Conservation (phyloP, 495 filamentous ascomycete genomes). For the Neurospora sp. region DNA sequence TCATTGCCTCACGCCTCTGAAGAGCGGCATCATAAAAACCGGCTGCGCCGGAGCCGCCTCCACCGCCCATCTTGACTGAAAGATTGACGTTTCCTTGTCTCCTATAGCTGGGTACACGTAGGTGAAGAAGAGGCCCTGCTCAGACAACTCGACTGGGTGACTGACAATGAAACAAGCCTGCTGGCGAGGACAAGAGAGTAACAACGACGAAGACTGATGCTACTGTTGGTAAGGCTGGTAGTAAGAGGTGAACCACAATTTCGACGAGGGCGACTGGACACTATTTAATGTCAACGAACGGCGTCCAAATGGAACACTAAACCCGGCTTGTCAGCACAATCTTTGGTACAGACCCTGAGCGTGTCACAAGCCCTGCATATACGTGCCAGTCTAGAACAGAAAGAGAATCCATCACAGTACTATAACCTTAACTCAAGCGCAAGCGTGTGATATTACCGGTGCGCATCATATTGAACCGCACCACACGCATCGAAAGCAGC, state of each 20-base stretch:
- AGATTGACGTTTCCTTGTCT: background rate
- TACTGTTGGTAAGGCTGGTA: background rate
- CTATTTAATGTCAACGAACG: background rate
- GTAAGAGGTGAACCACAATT: background rate
- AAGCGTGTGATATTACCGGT: constrained; percentile 1
- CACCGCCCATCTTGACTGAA: constrained; percentile 21
- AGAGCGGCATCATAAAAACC: constrained; percentile 53
- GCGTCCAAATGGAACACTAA: background rate
- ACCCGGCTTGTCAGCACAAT: background rate
- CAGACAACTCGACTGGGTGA: background rate
- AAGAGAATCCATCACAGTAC: background rate
- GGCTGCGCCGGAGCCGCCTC: constrained; percentile 24
- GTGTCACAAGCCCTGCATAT: background rate
- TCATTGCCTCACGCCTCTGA: constrained; percentile 51
- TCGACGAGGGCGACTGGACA: background rate
- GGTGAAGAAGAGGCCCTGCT: background rate
- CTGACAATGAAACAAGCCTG: background rate
- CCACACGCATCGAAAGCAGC: background rate
- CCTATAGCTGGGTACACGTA: background rate
- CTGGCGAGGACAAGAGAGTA: background rate
- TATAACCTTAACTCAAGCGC: background rate
- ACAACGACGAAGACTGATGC: background rate
- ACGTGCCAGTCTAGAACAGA: background rate
- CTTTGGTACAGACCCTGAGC: background rate
- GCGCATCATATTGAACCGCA: constrained; percentile 6